phyloP scores from a whole-genome alignment of 306 rosid species.

The Vigna unguiculata region DNA sequence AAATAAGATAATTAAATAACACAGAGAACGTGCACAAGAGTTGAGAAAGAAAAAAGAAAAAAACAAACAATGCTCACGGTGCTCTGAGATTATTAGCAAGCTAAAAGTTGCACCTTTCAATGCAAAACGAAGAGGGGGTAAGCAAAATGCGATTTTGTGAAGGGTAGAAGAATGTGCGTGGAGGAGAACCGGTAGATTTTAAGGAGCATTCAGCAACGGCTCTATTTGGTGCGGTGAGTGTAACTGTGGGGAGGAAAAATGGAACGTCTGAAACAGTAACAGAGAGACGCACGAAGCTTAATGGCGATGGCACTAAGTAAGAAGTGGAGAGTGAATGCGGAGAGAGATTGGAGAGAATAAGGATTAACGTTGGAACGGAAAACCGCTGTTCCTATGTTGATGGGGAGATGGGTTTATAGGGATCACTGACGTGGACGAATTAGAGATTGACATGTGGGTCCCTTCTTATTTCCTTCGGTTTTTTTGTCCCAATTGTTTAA shows the following conservation, averaged over 20 bases:
- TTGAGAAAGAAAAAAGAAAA: not conserved
- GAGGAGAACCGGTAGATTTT: not conserved
- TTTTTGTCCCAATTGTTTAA: not conserved
- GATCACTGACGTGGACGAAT: constrained; percentile 45
- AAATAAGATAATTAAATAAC: not conserved
- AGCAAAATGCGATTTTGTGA: not conserved
- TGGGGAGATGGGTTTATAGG: not conserved
- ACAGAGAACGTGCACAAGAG: not conserved
- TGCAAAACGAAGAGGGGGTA: constrained; percentile 19
- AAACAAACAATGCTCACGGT: not conserved
- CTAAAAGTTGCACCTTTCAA: constrained; percentile 15
- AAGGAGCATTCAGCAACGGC: constrained; percentile 39
- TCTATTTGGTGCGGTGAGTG: constrained; percentile 36
- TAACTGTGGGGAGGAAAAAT: constrained; percentile 1
- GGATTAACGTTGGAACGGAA: constrained; percentile 35
- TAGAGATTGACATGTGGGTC: not conserved
- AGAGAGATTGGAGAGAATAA: not conserved
- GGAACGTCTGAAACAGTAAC: constrained; percentile 18
- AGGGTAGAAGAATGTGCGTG: constrained; percentile 32
- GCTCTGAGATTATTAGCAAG: not conserved
- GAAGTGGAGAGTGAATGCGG: not conserved
- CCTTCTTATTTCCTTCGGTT: not conserved
- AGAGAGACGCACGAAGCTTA: not conserved
- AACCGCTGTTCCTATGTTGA: constrained; percentile 26
- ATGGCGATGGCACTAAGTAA: not conserved